A percentile compares a stretch with the other conserved stretches of the same genome.
These are phyloP conservation scores for Dictyostelium intermedium DNA, from an alignment of 78 protist genomes.

Conservation along the genomic window DNA sequence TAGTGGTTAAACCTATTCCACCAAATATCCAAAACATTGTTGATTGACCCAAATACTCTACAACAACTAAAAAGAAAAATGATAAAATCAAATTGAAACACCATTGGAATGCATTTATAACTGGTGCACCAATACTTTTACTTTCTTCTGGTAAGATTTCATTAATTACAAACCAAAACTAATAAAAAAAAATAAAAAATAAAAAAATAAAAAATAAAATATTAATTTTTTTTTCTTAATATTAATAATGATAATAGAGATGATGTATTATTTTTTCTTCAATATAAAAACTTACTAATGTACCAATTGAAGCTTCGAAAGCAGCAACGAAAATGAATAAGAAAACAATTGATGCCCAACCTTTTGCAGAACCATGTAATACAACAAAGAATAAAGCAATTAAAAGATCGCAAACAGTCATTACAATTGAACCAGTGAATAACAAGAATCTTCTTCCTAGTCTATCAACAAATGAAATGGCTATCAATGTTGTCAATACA, in stretches of 20 bases:
- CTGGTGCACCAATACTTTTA: conserved; percentile 72
- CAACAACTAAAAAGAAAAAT: conserved; percentile 26
- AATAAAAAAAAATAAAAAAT: not conserved
- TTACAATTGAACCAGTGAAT: conserved; percentile 32
- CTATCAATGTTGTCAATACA: conserved; percentile 32
- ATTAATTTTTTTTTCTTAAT: not conserved
- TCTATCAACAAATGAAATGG: conserved; percentile 34
- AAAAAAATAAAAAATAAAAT: not conserved
- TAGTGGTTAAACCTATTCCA: conserved; percentile 46
- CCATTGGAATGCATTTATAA: conserved; percentile 69
- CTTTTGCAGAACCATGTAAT: conserved; percentile 20
- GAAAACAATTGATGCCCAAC: conserved; percentile 52
- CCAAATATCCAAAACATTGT: conserved; percentile 66
- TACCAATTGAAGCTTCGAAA: conserved; percentile 66
- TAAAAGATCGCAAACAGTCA: conserved; percentile 35
- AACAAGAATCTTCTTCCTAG: conserved; percentile 64
- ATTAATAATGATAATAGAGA: not conserved
- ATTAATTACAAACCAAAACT: conserved; percentile 74
- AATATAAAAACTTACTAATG: conserved; percentile 38
- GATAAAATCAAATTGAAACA: conserved; percentile 27
- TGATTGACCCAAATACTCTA: conserved; percentile 41
- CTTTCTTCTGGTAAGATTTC: conserved; percentile 55
- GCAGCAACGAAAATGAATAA: conserved; percentile 60
- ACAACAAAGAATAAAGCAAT: conserved; percentile 56
- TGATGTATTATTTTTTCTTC: no score